A percentile compares a stretch with the other conserved stretches of the same genome.
phyloP scores from a whole-genome alignment of 768 basidiomycete genomes.

The Auricularia sp. region DNA sequence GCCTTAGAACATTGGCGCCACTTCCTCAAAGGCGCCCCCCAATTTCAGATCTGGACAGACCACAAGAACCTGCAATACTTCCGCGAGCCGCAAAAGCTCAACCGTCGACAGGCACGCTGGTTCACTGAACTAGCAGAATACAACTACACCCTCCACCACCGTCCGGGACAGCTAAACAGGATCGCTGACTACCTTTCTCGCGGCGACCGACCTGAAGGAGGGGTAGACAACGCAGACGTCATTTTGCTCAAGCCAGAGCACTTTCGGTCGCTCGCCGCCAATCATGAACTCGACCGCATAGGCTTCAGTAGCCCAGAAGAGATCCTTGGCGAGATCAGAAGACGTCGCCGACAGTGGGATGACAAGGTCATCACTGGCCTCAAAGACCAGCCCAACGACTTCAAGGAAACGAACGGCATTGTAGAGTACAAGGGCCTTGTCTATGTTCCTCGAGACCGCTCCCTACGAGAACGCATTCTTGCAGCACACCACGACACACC shows the following conservation, averaged over 20 bases:
- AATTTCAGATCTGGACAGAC: conserved; percentile 7
- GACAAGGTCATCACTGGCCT: not conserved
- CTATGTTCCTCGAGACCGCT: conserved; percentile 7
- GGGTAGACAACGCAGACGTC: not conserved
- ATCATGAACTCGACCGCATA: too few species aligned
- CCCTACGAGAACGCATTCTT: conserved; percentile 8
- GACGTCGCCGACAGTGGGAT: not conserved
- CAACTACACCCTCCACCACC: conserved; percentile 9
- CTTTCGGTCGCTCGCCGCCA: not conserved
- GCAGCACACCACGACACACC: conserved; percentile 5
- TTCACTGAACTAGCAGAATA: conserved; percentile 7
- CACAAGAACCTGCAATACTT: conserved; percentile 13
- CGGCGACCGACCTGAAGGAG: not conserved
- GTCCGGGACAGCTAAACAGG: conserved; percentile 7
- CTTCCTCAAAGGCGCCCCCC: not conserved
- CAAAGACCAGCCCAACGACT: not conserved
- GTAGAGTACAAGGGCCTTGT: not conserved
- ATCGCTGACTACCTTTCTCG: conserved; percentile 2
- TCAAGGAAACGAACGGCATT: not conserved
- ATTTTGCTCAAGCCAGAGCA: not conserved
- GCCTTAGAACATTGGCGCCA: too few species aligned
- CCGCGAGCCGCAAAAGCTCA: not conserved
- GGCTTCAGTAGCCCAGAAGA: too few species aligned
- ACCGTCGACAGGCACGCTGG: too few species aligned
- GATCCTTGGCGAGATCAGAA: not conserved